A percentile compares a stretch with the other conserved stretches of the same genome.
Evolutionary conservation across 2,329 filamentous ascomycete species (phyloP).

Genomic region (Mariannaea sp.): DNA sequence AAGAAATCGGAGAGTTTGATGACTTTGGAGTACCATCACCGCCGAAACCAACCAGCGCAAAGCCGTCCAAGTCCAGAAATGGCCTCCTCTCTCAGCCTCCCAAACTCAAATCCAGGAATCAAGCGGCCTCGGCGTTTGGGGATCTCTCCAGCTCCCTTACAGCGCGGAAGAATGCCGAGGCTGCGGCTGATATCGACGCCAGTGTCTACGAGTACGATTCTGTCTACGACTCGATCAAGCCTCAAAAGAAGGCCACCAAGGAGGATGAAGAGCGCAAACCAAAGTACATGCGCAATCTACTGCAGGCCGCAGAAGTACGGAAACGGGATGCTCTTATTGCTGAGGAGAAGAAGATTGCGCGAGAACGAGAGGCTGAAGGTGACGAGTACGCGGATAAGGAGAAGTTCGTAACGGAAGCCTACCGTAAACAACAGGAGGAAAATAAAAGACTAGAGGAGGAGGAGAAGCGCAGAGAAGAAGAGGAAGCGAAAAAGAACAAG

Average conservation of each 20-base stretch:
- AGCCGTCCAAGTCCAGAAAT: conserved; percentile 44
- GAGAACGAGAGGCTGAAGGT: conserved; percentile 78
- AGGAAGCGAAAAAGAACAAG: conserved; percentile 66
- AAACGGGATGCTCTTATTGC: conserved; percentile 80
- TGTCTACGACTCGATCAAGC: conserved; percentile 78
- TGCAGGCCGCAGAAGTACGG: conserved; percentile 74
- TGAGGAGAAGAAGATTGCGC: conserved; percentile 78
- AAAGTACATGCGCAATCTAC: conserved; percentile 77
- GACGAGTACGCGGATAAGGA: conserved; percentile 84
- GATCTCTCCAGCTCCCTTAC: conserved; percentile 70
- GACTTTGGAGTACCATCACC: conserved; percentile 45
- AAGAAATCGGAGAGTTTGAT: conserved; percentile 69
- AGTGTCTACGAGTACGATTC: conserved; percentile 86
- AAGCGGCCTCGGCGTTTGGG: conserved; percentile 55
- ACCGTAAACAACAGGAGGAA: conserved; percentile 81
- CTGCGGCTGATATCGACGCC: conserved; percentile 69
- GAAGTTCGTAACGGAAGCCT: conserved; percentile 83
- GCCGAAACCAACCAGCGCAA: conserved; percentile 30
- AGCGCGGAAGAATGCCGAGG: conserved; percentile 66
- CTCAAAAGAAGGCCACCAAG: conserved; percentile 62
- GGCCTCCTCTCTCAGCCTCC: conserved; percentile 46
- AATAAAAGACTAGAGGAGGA: conserved; percentile 72
- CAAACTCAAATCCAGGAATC: conserved; percentile 50
- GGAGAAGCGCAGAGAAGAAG: conserved; percentile 68
- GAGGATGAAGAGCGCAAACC: conserved; percentile 65